These are phyloP conservation scores for Fraxinus baroniana DNA, from an alignment of 305 asterid species.

Conservation along the genomic window DNA sequence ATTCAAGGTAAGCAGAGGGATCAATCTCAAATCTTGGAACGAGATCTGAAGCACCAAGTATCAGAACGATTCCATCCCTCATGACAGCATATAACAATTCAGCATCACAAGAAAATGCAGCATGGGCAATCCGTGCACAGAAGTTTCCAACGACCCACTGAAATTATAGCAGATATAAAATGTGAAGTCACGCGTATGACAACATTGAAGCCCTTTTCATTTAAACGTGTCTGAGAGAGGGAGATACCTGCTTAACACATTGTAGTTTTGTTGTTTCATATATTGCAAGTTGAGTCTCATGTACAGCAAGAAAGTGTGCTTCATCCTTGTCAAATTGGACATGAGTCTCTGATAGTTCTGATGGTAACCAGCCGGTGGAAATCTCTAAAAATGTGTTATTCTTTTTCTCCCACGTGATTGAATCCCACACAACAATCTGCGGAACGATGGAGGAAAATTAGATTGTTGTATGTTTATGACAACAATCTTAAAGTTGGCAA, in stretches of 20 bases:
- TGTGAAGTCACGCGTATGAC: neutral
- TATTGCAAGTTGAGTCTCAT: conserved; percentile 77
- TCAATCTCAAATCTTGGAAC: conserved; percentile 64
- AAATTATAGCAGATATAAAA: neutral
- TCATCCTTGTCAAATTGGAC: conserved; percentile 60
- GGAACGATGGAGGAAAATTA: neutral
- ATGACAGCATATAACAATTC: conserved; percentile 54
- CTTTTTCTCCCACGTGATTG: conserved; percentile 52
- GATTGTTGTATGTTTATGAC: neutral
- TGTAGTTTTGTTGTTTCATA: conserved; percentile 54
- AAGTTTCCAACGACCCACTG: conserved; percentile 75
- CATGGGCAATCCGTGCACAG: conserved; percentile 58
- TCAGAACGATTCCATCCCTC: conserved; percentile 60
- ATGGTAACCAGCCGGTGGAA: conserved; percentile 45
- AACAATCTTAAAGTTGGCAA: neutral
- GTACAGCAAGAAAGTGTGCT: conserved; percentile 56
- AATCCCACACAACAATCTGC: conserved; percentile 70
- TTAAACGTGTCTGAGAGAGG: neutral
- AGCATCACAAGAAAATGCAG: conserved; percentile 60
- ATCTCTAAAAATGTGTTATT: conserved; percentile 48
- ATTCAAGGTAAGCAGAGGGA: conserved; percentile 42
- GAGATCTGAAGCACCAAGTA: conserved; percentile 56
- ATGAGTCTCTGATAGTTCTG: conserved; percentile 48
- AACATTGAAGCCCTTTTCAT: neutral
- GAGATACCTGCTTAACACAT: conserved; percentile 58